phyloP scores from a whole-genome alignment of 441 rosid species.

The Melastoma candidum region DNA sequence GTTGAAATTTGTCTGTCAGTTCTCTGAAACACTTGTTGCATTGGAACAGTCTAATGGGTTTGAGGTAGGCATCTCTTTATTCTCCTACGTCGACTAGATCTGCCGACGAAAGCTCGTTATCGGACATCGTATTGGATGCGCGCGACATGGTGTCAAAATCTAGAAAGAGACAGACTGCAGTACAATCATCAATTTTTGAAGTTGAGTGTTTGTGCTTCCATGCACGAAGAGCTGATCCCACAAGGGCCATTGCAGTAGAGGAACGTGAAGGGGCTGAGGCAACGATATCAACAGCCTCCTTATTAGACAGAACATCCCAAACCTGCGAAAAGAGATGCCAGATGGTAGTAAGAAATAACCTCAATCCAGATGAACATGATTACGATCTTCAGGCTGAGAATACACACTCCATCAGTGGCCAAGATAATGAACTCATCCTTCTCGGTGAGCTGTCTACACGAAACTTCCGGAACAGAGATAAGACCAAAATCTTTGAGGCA shows the following conservation, averaged over 20 bases:
- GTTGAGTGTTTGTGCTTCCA: conserved; percentile 7
- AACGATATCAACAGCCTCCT: conserved; percentile 4
- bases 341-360: not conserved
- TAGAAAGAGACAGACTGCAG: conserved; percentile 5
- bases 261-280: conserved; percentile 6
- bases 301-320: conserved; percentile 9
- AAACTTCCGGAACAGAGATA: not conserved
- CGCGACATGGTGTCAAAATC: not conserved
- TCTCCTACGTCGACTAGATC: not conserved
- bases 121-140: conserved; percentile 4
- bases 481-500: too few species aligned
- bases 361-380: not conserved
- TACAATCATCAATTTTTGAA: not conserved
- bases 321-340: not conserved
- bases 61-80: conserved; percentile 2
- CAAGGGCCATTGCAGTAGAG: conserved; percentile 1
- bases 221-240: not conserved
- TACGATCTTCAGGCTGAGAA: too few species aligned
- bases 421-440: too few species aligned
- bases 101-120: not conserved
- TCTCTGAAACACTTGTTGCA: too few species aligned
- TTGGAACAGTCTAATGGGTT: not conserved
- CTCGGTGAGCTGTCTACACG: too few species aligned
- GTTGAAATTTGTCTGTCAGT: not conserved
- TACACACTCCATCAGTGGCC: too few species aligned